A percentile compares a stretch with the other conserved stretches of the same genome.
Evolutionary conservation across 768 basidiomycete species (phyloP).

Genomic region (Mycena vulgaris): DNA sequence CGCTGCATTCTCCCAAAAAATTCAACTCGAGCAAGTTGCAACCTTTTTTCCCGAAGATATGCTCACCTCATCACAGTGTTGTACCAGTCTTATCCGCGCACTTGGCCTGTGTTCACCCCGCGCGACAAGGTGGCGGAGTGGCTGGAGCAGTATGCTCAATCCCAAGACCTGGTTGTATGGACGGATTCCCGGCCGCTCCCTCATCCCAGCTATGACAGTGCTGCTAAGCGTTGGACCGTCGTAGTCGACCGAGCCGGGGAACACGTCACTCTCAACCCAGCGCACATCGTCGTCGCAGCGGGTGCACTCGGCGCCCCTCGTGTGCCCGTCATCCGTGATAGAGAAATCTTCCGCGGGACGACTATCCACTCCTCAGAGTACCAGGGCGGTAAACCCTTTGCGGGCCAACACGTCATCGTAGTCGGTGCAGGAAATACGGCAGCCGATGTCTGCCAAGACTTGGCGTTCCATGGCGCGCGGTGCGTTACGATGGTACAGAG

Average conservation of each 20-base stretch:
- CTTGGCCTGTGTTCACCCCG: slow-evolving; percentile 59
- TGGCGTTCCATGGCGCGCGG: slow-evolving; percentile 48
- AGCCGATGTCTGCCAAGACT: slow-evolving; percentile 57
- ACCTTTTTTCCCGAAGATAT: slow-evolving; percentile 11
- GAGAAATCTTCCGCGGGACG: slow-evolving; percentile 49
- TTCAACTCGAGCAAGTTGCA: slow-evolving; percentile 38
- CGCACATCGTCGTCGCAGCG: slow-evolving; percentile 58
- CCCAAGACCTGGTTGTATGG: slow-evolving; percentile 63
- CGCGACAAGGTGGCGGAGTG: slow-evolving; percentile 61
- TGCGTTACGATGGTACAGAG: slow-evolving; percentile 61
- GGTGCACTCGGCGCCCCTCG: slow-evolving; percentile 53
- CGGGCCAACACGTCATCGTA: slow-evolving; percentile 56
- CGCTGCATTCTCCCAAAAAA: slow-evolving; percentile 56
- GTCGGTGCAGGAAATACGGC: slow-evolving; percentile 59
- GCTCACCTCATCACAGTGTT: slow-evolving; percentile 48
- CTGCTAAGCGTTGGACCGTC: slow-evolving; percentile 51
- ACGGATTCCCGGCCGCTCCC: slow-evolving; percentile 52
- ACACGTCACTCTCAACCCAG: slow-evolving; percentile 50
- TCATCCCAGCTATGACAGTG: slow-evolving; percentile 51
- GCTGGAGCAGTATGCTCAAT: slow-evolving; percentile 58
- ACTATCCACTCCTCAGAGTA: slow-evolving; percentile 53
- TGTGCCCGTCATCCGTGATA: slow-evolving; percentile 47
- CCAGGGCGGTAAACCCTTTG: slow-evolving; percentile 44
- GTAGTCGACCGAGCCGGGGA: slow-evolving; percentile 49
- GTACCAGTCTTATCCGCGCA: slow-evolving; percentile 55